These are phyloP conservation scores for Cordyceps farinosa DNA, from an alignment of 2,329 filamentous ascomycete genomes.

Conservation along the genomic window DNA sequence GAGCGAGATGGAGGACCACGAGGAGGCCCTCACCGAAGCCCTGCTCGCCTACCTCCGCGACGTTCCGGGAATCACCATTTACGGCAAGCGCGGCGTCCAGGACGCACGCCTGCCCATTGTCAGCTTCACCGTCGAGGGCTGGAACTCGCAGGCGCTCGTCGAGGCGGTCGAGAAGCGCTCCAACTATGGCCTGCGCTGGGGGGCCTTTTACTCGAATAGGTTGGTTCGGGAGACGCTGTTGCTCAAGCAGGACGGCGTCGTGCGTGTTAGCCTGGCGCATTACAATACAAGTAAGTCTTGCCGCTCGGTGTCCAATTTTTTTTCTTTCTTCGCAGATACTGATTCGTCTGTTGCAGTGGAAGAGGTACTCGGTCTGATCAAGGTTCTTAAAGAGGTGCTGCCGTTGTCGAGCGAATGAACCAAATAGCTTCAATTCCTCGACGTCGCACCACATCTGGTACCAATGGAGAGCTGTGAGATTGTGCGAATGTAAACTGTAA, in stretches of 20 bases:
- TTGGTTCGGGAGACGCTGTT: conserved; percentile 57
- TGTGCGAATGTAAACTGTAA: background rate
- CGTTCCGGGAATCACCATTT: conserved; percentile 52
- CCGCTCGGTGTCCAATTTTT: background rate
- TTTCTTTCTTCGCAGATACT: conserved; percentile 6
- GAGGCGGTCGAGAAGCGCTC: conserved; percentile 57
- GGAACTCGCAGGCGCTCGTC: conserved; percentile 55
- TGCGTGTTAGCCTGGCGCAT: conserved; percentile 68
- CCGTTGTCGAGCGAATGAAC: conserved; percentile 6
- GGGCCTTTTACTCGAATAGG: conserved; percentile 65
- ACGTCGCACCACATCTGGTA: background rate
- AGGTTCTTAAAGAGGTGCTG: conserved; percentile 13
- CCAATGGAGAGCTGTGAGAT: background rate
- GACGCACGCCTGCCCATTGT: conserved; percentile 58
- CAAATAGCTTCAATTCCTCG: background rate
- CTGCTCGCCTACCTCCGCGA: conserved; percentile 57
- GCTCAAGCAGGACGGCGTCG: conserved; percentile 55
- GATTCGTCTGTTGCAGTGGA: conserved; percentile 16
- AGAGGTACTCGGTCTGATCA: conserved; percentile 15
- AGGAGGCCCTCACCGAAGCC: conserved; percentile 54
- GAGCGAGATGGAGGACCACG: conserved; percentile 53
- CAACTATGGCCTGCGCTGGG: conserved; percentile 62
- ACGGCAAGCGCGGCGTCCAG: conserved; percentile 48
- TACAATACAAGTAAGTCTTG: conserved; percentile 63
- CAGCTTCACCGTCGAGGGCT: conserved; percentile 60